Evolutionary conservation across 441 rosid genomes (phyloP), one percentile per base, ranked within the genome.

Genomic region (Corymbia calophylla): DNA sequence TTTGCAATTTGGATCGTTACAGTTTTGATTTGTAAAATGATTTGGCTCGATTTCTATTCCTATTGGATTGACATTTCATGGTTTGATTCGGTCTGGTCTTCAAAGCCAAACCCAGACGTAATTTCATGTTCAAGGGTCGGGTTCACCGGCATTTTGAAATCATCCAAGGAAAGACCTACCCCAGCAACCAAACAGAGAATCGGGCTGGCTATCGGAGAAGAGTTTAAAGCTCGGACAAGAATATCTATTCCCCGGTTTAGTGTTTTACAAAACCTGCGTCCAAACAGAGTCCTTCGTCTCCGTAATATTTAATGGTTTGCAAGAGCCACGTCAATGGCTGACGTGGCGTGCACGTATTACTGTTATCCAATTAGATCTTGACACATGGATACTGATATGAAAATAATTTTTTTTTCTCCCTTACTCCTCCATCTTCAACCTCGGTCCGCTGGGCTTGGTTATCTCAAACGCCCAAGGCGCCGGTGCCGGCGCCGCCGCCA

Each of bases 11-110:
- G 15, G 25, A 2, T 39, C 9, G 17, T 39, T 0, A n/a, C 3
- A 2, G 10, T 66, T 0, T 3, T 5, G 0, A n/a, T 64, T 15
- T 15, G 32, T 1, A 35, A 35, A 35, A 35, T 35, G 4, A 35
- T 35, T 35, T 35, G 39, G 39, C 4, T 35, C 39, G 39, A 35
- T 35, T 35, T 35, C 39, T 1, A 39, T 39, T 73, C 11, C 15
- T 0, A 1, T 7, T 1, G 1, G n/a, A 39, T 73, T 0, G n/a
- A 39, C 39, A 21, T 39, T 39, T 39, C 0, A 23, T 4, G 0
- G 51, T 0, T 25, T 0, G 18, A 39, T 73, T 4, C 17, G 84
- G 0, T 73, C 11, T 44, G 49, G 48, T 35, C 48, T 6, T 18
- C 25, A 68, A 32, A 68, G 2, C 81, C 27, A 12, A 70, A 70